Percentiles rank a stretch among this genome's conserved stretches.
These are phyloP conservation scores for Golubevia pallescens DNA, from an alignment of 1,284 basidiomycete species.

Conservation along the genomic window DNA sequence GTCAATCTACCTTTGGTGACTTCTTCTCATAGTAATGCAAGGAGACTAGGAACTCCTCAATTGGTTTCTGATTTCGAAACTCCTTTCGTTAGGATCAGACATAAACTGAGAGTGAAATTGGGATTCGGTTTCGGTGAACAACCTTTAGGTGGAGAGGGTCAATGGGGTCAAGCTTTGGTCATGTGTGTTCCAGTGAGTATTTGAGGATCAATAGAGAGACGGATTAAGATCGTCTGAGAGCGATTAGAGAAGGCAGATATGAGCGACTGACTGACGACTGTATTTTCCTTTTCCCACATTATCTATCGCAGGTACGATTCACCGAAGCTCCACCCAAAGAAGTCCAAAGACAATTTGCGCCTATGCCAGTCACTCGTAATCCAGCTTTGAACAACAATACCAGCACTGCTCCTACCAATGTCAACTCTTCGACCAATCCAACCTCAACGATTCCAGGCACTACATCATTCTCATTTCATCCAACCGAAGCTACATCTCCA, in stretches of 20 bases:
- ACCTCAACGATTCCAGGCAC: not conserved
- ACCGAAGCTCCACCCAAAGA: slow-evolving; percentile 57
- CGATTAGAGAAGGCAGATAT: no score
- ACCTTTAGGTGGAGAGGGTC: slow-evolving; percentile 25
- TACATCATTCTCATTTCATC: not conserved
- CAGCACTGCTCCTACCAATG: not conserved
- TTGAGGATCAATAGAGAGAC: not conserved
- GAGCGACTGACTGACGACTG: no score
- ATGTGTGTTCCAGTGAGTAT: slow-evolving; percentile 54
- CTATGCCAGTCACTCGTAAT: slow-evolving; percentile 13
- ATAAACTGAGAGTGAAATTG: slow-evolving; percentile 63
- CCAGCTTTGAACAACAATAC: not conserved
- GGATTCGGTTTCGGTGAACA: slow-evolving; percentile 48
- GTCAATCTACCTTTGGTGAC: slow-evolving; percentile 57
- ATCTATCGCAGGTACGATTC: slow-evolving; percentile 29
- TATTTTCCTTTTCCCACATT: not conserved
- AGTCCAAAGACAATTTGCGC: slow-evolving; percentile 53
- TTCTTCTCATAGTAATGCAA: slow-evolving; percentile 20
- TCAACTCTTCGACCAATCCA: slow-evolving; percentile 1
- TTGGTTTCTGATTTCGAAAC: slow-evolving; percentile 59
- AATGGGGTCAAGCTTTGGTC: slow-evolving; percentile 54
- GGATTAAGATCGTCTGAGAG: not conserved
- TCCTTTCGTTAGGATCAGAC: slow-evolving; percentile 52
- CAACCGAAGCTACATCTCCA: not conserved
- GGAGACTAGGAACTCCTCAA: slow-evolving; percentile 29